Base-by-base conservation (phyloP, 768 basidiomycete genomes). In the Chlorophyllum brunneum region DNA sequence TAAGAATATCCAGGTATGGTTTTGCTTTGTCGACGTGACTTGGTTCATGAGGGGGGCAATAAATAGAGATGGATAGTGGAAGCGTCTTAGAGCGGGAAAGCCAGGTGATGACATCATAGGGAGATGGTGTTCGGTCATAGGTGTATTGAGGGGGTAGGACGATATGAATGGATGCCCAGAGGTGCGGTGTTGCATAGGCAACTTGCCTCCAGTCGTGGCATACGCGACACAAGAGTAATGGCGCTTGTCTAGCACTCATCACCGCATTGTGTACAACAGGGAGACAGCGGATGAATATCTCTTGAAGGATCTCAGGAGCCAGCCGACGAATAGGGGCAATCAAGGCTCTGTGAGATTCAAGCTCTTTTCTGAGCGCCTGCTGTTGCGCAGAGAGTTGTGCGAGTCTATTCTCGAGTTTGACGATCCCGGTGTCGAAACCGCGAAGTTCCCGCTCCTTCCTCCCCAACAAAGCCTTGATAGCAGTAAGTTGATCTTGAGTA, bases 101-200 rank as follows among this genome's bases (percentile, higher is more conserved):
- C 49, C 49, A 49, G 29, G 38, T 9, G 8, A 36, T 38, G 39
- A 49, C 33, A n/a, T 31, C 38, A 7, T 37, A 13, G 4, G 16
- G 22, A 5, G 47, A 24, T 7, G 16, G 13, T 7, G 8, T 20
- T 7, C 23, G n/a, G 20, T 15, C 11, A 6, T 11, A 7, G 9
- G 16, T 9, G 33, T 34, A 0, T 2, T 13, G 5, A 15, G 2
- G 5, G 4, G 9, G 5, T 3, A 40, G 4, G 24, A 4, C 45
- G 18, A 62, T 53, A 24, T 59, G 56, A 40, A 62, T 55, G n/a
- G 48, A 40, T 0, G 56, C 38, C 62, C 60, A 63, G n/a, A 63
- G 48, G 0, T 37, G 23, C 3, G 58, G 57, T 7, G 60, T 61
- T n/a, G 50, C 20, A 20, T 38, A 31, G 4, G 54, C 56, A 20